Conservation (phyloP, 1,284 basidiomycete genomes). For the Cryptococcus hybrid region DNA sequence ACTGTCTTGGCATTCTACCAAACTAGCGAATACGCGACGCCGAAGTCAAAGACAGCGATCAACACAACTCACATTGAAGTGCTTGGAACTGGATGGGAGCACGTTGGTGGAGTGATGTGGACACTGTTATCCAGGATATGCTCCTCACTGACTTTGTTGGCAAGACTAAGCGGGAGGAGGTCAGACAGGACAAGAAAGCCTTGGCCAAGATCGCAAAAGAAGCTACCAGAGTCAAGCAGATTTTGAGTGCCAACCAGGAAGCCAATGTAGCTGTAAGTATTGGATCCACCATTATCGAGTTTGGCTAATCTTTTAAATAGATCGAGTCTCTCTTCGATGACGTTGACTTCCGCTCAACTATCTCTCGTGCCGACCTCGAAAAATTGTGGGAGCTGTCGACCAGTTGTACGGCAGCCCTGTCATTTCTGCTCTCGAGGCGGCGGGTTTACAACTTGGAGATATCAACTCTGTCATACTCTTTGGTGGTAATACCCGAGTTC, state of each 20-base stretch:
- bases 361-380: slow-evolving; percentile 79
- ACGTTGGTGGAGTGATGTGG: slow-evolving; percentile 78
- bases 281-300: no score
- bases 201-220: slow-evolving; percentile 95
- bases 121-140: slow-evolving; percentile 77
- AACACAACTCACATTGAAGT: slow-evolving; percentile 74
- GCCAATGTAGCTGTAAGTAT: slow-evolving; percentile 64
- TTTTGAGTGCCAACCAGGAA: slow-evolving; percentile 89
- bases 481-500: slow-evolving; percentile 85
- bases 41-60: slow-evolving; percentile 51
- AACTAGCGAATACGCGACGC: slow-evolving; percentile 47
- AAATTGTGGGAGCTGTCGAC: slow-evolving; percentile 58
- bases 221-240: slow-evolving; percentile 84
- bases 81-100: slow-evolving; percentile 74
- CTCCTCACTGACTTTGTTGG: slow-evolving; percentile 74
- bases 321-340: slow-evolving; percentile 88
- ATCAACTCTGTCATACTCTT: slow-evolving; percentile 86
- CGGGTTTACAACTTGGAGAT: slow-evolving; percentile 64
- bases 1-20: slow-evolving; percentile 79
- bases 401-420: slow-evolving; percentile 67
- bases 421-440: slow-evolving; percentile 66
- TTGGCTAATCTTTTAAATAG: slow-evolving; percentile 42
- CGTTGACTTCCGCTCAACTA: slow-evolving; percentile 78
- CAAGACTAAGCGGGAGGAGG: slow-evolving; percentile 42
- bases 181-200: slow-evolving; percentile 65